These are phyloP conservation scores for Opeltia flavorubescens DNA, from an alignment of 495 filamentous ascomycete species.

Conservation along the genomic window DNA sequence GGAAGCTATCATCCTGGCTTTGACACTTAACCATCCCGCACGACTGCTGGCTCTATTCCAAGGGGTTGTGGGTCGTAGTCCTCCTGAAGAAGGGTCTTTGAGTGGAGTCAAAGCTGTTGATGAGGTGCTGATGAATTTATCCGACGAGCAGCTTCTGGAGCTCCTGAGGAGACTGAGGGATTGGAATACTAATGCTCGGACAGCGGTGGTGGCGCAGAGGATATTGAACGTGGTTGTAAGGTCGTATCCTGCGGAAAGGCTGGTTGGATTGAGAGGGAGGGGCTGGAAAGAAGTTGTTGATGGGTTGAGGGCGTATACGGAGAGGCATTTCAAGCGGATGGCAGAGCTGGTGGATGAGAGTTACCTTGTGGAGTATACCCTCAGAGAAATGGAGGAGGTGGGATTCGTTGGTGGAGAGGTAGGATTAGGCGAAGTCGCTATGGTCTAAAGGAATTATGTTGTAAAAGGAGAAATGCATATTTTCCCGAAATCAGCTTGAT, in stretches of 20 bases:
- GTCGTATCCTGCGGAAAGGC: conserved; percentile 56
- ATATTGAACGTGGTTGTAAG: conserved; percentile 69
- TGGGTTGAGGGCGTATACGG: conserved; percentile 72
- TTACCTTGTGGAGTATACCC: conserved; percentile 82
- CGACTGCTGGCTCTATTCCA: conserved; percentile 73
- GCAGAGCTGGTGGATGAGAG: conserved; percentile 90
- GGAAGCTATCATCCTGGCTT: conserved; percentile 78
- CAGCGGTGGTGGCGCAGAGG: conserved; percentile 71
- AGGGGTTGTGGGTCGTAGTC: conserved; percentile 51
- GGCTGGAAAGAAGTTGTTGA: conserved; percentile 71
- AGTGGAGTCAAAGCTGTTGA: conserved; percentile 71
- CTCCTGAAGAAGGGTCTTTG: conserved; percentile 46
- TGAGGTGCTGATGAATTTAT: conserved; percentile 62
- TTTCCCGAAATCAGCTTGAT: too few relatives aligned
- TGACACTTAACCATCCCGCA: conserved; percentile 85
- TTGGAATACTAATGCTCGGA: conserved; percentile 92
- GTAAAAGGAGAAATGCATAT: too few relatives aligned
- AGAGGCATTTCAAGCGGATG: conserved; percentile 75
- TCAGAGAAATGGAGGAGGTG: conserved; percentile 68
- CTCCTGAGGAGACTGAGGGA: conserved; percentile 72
- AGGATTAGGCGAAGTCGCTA: not conserved
- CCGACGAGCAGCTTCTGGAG: conserved; percentile 65
- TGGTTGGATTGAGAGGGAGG: conserved; percentile 40
- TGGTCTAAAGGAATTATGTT: not conserved
- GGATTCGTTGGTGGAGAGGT: not conserved